Evolutionary conservation across 306 rosid genomes (phyloP).

Genomic region (Cucumis melo): DNA sequence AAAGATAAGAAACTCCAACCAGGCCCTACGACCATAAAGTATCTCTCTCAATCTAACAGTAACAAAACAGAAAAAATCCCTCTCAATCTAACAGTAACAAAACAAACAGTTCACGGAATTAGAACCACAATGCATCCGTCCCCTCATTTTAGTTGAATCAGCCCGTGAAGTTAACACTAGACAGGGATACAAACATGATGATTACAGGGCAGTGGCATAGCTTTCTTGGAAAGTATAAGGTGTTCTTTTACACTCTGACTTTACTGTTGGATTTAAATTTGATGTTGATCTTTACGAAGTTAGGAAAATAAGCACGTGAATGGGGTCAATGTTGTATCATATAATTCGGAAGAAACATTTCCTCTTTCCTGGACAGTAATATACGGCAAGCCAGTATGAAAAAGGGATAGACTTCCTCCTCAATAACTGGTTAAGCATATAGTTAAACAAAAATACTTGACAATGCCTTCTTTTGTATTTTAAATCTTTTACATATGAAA

Average conservation of each 20-base stretch:
- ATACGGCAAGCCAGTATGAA: neutral
- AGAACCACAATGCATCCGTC: too few species aligned
- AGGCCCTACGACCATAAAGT: too few species aligned
- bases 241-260: constrained; percentile 6
- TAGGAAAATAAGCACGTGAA: neutral
- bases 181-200: constrained; percentile 90
- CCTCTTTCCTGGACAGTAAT: neutral
- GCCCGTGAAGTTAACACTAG: constrained; percentile 73
- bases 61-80: too few species aligned
- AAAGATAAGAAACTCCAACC: too few species aligned
- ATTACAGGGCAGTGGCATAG: constrained; percentile 90
- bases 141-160: constrained; percentile 75
- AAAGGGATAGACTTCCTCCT: neutral
- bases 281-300: neutral
- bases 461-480: neutral
- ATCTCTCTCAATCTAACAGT: too few species aligned
- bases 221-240: constrained; percentile 94
- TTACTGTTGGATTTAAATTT: neutral
- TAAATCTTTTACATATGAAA: neutral
- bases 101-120: too few species aligned
- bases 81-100: too few species aligned
- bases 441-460: neutral
- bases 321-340: neutral
- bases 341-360: neutral
- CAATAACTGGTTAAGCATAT: neutral